Base-by-base conservation (phyloP, 2,329 filamentous ascomycete genomes). In the Fusarium compactum region DNA sequence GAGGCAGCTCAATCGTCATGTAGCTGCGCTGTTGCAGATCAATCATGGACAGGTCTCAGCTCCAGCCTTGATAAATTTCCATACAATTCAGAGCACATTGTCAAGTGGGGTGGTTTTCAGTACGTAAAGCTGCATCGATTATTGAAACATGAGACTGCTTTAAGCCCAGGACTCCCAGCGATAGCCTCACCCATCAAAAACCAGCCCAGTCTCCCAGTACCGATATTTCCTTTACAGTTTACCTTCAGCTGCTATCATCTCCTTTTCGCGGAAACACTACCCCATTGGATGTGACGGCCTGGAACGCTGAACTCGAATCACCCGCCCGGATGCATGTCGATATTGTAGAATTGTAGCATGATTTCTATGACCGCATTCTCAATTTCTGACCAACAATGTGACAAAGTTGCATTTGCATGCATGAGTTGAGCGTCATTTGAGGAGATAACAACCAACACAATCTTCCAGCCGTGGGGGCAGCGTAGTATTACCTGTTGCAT, bases 341-440 rank as follows among this genome's bases (percentile, higher is more conserved):
- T 71, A n/a, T 20, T 9, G 58, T 47, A 53, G 52, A 41, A 58
- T 57, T 65, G 18, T 65, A 58, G 56, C 50, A 62, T 71, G 59
- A 62, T 46, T 40, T 52, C 43, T 30, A 27, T 43, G 43, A 38
- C 32, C 29, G 40, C 43, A 47, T 25, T 58, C 44, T 54, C 54
- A 52, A 9, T 34, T 51, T 32, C 32, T 22, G 44, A 34, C 51
- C 45, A 32, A 34, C 38, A 45, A 45, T 38, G 46, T 70, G 44
- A 58, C 41, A 24, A 29, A 8, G 32, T 58, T 22, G 8, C 24
- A 45, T 50, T 46, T 44, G 34, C 25, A 41, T 56, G 48, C 32
- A 55, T 61, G 41, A 41, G 25, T 25, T 32, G 20, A 25, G 27
- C 25, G 20, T 24, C 54, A 56, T 51, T 25, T 20, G 60, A 44